These are phyloP conservation scores for Arthrinium phaeospermum DNA, from an alignment of 2,329 filamentous ascomycete species.

Conservation along the genomic window DNA sequence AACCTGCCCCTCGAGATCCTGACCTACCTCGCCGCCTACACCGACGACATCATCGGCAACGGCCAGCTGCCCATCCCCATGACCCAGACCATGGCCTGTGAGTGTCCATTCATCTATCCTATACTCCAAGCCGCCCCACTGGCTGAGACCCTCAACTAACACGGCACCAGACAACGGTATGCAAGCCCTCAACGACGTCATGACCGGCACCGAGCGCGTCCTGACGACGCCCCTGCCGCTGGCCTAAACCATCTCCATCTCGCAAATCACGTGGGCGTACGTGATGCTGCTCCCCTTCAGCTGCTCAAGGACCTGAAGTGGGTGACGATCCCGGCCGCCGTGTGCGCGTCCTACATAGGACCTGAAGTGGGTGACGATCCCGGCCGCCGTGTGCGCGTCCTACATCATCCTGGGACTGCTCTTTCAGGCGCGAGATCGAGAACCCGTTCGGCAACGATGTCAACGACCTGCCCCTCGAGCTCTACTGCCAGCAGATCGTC, in stretches of 20 bases:
- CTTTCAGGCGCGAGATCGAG: slow-evolving; percentile 79
- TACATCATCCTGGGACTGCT: slow-evolving; percentile 84
- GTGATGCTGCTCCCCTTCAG: slow-evolving; percentile 82
- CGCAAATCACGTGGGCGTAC: slow-evolving; percentile 87
- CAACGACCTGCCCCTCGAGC: slow-evolving; percentile 79
- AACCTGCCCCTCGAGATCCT: slow-evolving; percentile 86
- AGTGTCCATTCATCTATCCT: too few relatives aligned
- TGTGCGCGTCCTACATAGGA: slow-evolving; percentile 75
- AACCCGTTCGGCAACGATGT: slow-evolving; percentile 86
- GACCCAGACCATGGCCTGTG: slow-evolving; percentile 73
- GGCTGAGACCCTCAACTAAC: slow-evolving; percentile 57
- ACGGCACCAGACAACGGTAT: background rate
- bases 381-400: slow-evolving; percentile 72
- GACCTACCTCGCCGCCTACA: slow-evolving; percentile 70
- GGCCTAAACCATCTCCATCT: slow-evolving; percentile 84
- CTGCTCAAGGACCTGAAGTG: slow-evolving; percentile 68
- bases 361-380: slow-evolving; percentile 78
- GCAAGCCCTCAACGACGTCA: slow-evolving; percentile 69
- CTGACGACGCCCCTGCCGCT: slow-evolving; percentile 82
- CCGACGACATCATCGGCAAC: slow-evolving; percentile 65
- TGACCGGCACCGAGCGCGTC: slow-evolving; percentile 77
- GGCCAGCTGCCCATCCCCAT: slow-evolving; percentile 48
- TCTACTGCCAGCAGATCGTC: slow-evolving; percentile 74
- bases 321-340: slow-evolving; percentile 78
- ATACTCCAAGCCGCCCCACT: slow-evolving; percentile 64